These are phyloP conservation scores for Pichia phayaonensis DNA, from an alignment of 805 yeast species.

Conservation along the genomic window DNA sequence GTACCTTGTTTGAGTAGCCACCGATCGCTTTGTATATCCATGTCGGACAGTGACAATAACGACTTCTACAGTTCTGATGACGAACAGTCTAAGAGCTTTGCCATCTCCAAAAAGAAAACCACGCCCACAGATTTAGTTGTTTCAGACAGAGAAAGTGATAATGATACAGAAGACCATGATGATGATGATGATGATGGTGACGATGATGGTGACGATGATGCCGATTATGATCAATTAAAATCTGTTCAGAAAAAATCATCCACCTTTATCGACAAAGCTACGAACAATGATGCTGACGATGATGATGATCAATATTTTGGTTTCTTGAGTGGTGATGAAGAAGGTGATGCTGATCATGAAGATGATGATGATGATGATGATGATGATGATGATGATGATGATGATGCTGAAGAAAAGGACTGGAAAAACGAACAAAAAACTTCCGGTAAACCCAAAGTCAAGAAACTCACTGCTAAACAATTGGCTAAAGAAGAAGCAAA, in stretches of 20 bases:
- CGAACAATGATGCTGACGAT: conserved; percentile 12
- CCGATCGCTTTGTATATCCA: neutral
- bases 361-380: conserved; percentile 13
- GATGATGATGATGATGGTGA: conserved; percentile 16
- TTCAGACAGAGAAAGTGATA: neutral
- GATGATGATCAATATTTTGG: conserved; percentile 7
- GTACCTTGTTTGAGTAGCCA: no score
- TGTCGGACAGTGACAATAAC: neutral
- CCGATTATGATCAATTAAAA: conserved; percentile 3
- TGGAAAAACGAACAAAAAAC: conserved; percentile 14
- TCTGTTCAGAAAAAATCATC: neutral
- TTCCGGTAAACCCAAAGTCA: conserved; percentile 34
- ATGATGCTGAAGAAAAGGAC: conserved; percentile 16
- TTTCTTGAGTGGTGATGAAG: conserved; percentile 14
- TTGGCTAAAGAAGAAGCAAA: conserved; percentile 47
- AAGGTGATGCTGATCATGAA: conserved; percentile 16
- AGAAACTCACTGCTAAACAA: conserved; percentile 49
- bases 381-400: conserved; percentile 14
- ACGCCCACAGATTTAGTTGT: neutral
- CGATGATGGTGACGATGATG: conserved; percentile 17
- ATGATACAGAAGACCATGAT: neutral
- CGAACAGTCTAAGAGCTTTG: neutral
- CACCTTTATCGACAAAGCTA: conserved; percentile 4
- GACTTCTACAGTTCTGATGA: conserved; percentile 9
- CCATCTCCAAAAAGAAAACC: neutral